These are phyloP conservation scores for Yamadazyma jaroonii DNA, from an alignment of 1,139 yeast genomes.

Conservation along the genomic window DNA sequence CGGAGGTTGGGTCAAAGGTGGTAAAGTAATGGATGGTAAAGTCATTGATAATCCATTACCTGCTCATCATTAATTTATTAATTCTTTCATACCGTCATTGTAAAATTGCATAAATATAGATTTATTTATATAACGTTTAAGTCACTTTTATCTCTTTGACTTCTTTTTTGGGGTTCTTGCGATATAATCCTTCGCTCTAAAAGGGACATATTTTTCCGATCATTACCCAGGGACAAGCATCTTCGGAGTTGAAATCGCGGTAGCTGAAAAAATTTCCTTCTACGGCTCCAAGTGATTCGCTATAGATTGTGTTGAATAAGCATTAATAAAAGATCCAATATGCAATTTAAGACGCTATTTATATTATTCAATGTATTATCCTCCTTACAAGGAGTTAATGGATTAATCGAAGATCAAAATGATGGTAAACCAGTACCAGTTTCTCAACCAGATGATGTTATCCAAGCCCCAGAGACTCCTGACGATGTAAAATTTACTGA, in stretches of 20 bases:
- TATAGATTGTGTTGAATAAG: background rate
- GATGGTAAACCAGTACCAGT: constrained; percentile 4
- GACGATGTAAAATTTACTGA: constrained; percentile 15
- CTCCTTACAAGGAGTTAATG: constrained; percentile 1
- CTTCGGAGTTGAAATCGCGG: constrained; percentile 3
- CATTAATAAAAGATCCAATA: no score
- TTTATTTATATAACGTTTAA: constrained; percentile 4
- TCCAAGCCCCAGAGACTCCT: constrained; percentile 9
- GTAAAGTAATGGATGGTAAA: constrained; percentile 61
- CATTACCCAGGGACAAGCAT: background rate
- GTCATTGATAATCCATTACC: constrained; percentile 64
- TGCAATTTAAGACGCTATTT: constrained; percentile 5
- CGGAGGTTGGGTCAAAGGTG: constrained; percentile 78
- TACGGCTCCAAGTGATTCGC: background rate
- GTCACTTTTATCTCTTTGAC: background rate
- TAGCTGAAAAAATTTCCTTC: background rate
- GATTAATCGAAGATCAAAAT: constrained; percentile 4
- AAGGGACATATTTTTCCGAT: no score
- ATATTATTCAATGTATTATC: background rate
- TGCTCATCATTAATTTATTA: constrained; percentile 29
- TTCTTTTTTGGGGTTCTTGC: no score
- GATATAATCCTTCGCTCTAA: no score
- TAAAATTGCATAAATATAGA: constrained; percentile 5
- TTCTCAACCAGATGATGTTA: constrained; percentile 4
- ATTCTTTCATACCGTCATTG: background rate